Conservation (phyloP, 805 yeast genomes). For the Candida hungchunana region DNA sequence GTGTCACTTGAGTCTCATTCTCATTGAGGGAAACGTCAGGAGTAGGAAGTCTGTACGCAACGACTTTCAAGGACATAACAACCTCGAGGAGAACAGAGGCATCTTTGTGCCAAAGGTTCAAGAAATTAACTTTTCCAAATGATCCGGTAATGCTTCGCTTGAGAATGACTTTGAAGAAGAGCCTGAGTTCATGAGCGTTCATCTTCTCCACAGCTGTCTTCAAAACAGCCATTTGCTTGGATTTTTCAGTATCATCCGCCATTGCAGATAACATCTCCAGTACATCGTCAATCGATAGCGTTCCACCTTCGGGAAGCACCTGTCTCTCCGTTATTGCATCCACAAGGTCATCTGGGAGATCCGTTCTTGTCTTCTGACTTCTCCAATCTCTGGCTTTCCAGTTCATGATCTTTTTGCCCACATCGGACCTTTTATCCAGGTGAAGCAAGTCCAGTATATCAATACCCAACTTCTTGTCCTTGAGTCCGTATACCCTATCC, state of each 20-base stretch:
- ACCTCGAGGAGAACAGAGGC: conserved; percentile 61
- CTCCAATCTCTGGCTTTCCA: conserved; percentile 37
- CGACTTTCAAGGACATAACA: conserved; percentile 57
- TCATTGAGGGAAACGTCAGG: conserved; percentile 40
- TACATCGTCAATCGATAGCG: conserved; percentile 44
- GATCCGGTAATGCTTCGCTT: conserved; percentile 51
- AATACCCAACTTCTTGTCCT: conserved; percentile 57
- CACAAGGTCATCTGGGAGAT: conserved; percentile 45
- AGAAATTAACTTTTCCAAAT: conserved; percentile 53
- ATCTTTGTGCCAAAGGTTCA: conserved; percentile 73
- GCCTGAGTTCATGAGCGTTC: conserved; percentile 59
- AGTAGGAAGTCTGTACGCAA: conserved; percentile 55
- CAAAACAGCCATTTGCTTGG: conserved; percentile 40
- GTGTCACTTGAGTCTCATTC: conserved; percentile 32
- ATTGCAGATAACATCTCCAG: conserved; percentile 44
- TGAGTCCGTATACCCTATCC: conserved; percentile 52
- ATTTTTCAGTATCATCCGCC: conserved; percentile 30
- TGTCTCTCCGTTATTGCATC: conserved; percentile 49
- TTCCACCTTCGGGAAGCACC: conserved; percentile 30
- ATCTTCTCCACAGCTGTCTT: conserved; percentile 47
- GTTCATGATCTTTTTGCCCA: conserved; percentile 44
- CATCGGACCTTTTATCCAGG: conserved; percentile 57
- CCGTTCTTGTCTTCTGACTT: conserved; percentile 36
- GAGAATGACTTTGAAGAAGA: conserved; percentile 64
- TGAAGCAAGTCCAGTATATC: conserved; percentile 47